Percentiles rank a stretch among this genome's conserved stretches.
These are phyloP conservation scores for Polygonum aviculare DNA, from an alignment of 148 eudicot species.

Conservation along the genomic window DNA sequence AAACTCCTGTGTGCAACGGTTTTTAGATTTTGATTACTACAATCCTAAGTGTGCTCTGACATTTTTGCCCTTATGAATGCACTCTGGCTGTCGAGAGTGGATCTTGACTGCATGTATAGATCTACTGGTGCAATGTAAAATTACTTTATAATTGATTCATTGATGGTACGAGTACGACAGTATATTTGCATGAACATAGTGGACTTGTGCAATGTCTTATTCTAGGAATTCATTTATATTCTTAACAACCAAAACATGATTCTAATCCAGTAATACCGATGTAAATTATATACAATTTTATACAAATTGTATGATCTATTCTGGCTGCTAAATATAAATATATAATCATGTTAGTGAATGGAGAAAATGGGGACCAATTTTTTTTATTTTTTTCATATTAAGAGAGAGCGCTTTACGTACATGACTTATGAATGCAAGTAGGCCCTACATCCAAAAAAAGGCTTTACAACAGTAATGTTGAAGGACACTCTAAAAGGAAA, in stretches of 20 bases:
- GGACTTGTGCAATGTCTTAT: neutral
- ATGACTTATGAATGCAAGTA: too few species aligned
- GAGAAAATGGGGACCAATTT: neutral
- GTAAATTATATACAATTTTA: neutral
- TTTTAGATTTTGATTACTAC: neutral
- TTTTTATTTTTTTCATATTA: neutral
- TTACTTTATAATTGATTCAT: neutral
- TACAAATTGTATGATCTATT: neutral
- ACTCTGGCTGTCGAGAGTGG: neutral
- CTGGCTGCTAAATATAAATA: neutral
- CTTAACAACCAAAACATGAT: neutral
- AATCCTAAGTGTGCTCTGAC: neutral
- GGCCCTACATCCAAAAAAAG: too few species aligned
- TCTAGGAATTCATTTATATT: neutral
- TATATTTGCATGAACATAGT: neutral
- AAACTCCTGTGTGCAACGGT: neutral
- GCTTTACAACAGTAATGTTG: too few species aligned
- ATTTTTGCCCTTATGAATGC: neutral
- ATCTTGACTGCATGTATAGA: neutral
- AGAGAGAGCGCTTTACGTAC: too few species aligned
- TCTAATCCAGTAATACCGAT: neutral
- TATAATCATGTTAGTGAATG: neutral
- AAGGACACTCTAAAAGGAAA: too few species aligned
- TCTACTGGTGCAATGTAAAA: neutral
- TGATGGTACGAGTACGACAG: neutral